A percentile compares a stretch with the other conserved stretches of the same genome.
These are phyloP conservation scores for Eucalyptus curtisii DNA, from an alignment of 345 rosid species.

Conservation along the genomic window DNA sequence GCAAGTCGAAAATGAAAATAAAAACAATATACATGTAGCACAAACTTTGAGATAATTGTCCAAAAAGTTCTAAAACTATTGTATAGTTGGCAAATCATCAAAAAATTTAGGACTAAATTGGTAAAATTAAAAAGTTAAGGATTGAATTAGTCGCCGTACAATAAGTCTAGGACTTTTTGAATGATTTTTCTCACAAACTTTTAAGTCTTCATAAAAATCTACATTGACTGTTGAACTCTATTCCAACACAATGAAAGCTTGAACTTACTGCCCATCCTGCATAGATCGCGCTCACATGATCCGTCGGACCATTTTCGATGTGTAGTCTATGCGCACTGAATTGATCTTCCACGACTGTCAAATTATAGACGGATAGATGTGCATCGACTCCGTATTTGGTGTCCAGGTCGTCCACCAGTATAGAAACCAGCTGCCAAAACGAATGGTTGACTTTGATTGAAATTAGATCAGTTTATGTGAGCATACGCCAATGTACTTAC, in stretches of 20 bases:
- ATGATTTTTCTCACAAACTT: background rate
- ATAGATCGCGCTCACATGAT: background rate
- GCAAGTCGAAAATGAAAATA: background rate
- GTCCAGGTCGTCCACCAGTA: background rate
- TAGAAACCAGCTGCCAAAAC: background rate
- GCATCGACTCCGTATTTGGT: background rate
- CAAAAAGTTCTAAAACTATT: background rate
- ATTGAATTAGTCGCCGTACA: accelerated
- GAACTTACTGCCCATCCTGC: background rate
- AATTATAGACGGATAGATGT: background rate
- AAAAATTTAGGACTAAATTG: too few relatives aligned
- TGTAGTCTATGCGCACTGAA: background rate
- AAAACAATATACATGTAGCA: background rate
- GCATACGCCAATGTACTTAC: background rate
- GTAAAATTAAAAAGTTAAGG: background rate
- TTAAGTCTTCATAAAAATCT: background rate
- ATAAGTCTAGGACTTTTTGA: background rate
- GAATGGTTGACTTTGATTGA: background rate
- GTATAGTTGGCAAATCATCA: too few relatives aligned
- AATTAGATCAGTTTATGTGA: background rate
- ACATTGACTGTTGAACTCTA: background rate
- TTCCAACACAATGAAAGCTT: background rate
- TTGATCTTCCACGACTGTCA: background rate
- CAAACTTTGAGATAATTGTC: background rate
- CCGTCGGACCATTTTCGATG: background rate